phyloP scores from a whole-genome alignment of 31 red algal genomes.

The Odonthalia washingtoniensis region DNA sequence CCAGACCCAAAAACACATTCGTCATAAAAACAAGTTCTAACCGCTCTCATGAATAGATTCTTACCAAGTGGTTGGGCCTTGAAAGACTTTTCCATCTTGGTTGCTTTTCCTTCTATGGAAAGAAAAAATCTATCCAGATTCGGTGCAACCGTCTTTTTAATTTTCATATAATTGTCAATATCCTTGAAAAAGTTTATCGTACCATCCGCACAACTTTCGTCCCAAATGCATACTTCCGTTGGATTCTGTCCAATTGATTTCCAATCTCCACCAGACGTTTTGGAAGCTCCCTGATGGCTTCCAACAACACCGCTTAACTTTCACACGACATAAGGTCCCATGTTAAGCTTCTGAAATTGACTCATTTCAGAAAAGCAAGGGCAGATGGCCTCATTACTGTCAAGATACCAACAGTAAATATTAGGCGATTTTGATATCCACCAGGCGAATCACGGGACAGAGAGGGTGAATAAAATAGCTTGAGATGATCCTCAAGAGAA shows the following conservation, averaged over 20 bases:
- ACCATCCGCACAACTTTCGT: background rate
- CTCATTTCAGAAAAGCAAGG: background rate
- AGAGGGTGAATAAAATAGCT: background rate
- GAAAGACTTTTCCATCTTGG: too few species aligned
- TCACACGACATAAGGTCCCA: background rate
- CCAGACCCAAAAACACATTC: constrained; percentile 8
- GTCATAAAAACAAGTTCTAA: background rate
- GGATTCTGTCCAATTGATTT: background rate
- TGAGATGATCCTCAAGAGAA: background rate
- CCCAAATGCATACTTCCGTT: background rate
- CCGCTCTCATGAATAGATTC: constrained; percentile 27
- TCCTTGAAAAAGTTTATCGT: too few species aligned
- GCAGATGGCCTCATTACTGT: background rate
- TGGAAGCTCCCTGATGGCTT: background rate
- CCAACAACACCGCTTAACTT: background rate
- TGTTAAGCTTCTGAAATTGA: background rate
- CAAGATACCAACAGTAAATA: background rate
- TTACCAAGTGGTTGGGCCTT: too few species aligned
- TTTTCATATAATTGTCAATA: too few species aligned
- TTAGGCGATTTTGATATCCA: background rate
- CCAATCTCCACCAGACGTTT: background rate
- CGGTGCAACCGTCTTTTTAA: too few species aligned
- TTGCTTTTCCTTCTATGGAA: too few species aligned
- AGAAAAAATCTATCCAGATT: too few species aligned
- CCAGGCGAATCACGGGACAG: background rate